Base-by-base conservation (phyloP, 257 asterid species). In the Rhazya stricta region DNA sequence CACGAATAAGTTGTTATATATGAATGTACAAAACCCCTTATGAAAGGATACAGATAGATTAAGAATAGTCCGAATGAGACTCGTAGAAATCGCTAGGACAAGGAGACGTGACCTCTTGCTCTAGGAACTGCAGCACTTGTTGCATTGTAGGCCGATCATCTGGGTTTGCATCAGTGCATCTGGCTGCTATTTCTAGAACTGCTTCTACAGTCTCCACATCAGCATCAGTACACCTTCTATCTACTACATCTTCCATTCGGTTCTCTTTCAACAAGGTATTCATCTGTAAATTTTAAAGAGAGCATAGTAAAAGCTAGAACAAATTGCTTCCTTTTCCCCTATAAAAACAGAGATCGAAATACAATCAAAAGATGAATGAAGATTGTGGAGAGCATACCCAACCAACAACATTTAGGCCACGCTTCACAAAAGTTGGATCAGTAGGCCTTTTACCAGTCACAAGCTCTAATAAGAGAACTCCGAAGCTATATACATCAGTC, bases 71-170 rank as follows among this genome's bases (percentile, higher is more conserved):
- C 0, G 97, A 94, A 39, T 88, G 97, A 62, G 97, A 94, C 83
- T 94, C 98, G 0, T 92, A 86, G 71, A 88, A 79, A 75, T 94
- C 97, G 30, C 89, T 92, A 0, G 85, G 85, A 75, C 97, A 87
- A 57, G 99, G 98, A 3, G 98, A 89, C 97, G 90, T 90, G 43
- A 92, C 96, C 78, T 92, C 98, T 76, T 94, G 97, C 88, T 94
- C 98, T 79, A 94, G 78, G 79, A 84, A 89, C 88, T 92, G 96
- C 85, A 94, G 50, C 71, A 94, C 97, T 72, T 86, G 92, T 67
- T 89, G 98, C 99, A 94, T 94, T 3, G 92, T 69, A 8, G 99
- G 98, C 73, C 99, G 86, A 6, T 88, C 96, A 3, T 92, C 96
- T 6, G 98, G 89, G 77, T 87, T 86, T 5, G 96, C 87, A 83